A percentile compares a stretch with the other conserved stretches of the same genome.
Evolutionary conservation across 1,139 yeast genomes (phyloP).

Genomic region (Pichia sp.): DNA sequence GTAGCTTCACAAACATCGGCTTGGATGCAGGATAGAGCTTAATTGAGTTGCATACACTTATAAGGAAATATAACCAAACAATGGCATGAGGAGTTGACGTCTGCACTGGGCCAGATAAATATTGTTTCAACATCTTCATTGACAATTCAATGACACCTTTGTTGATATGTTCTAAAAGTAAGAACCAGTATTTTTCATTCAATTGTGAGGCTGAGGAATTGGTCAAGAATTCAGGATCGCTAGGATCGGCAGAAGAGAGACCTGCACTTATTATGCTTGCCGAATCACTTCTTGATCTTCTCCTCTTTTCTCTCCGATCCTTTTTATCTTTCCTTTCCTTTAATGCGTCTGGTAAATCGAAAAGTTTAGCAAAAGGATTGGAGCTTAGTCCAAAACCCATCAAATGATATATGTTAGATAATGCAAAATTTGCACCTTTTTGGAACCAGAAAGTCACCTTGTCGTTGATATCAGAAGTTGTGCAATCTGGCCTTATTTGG

Average conservation of each 20-base stretch:
- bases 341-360: constrained; percentile 64
- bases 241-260: constrained; percentile 5
- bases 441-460: constrained; percentile 66
- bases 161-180: constrained; percentile 49
- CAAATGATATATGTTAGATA: constrained; percentile 67
- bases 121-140: constrained; percentile 59
- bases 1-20: constrained; percentile 45
- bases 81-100: constrained; percentile 67
- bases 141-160: constrained; percentile 63
- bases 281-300: constrained; percentile 32
- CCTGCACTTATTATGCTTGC: constrained; percentile 10
- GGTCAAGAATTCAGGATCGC: constrained; percentile 24
- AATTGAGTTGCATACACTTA: constrained; percentile 58
- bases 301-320: constrained; percentile 51
- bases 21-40: constrained; percentile 44
- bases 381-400: constrained; percentile 73
- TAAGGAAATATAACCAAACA: constrained; percentile 66
- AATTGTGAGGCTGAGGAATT: constrained; percentile 41
- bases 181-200: constrained; percentile 55
- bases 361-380: constrained; percentile 70
- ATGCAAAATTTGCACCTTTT: constrained; percentile 69
- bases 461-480: constrained; percentile 38
- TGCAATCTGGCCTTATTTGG: constrained; percentile 42
- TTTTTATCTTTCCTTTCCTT: constrained; percentile 69
- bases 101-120: constrained; percentile 64